Percentiles rank a stretch among this genome's conserved stretches.
These are phyloP conservation scores for Globisporangium acanthophoron DNA, from an alignment of 352 stramenopile species.

Conservation along the genomic window DNA sequence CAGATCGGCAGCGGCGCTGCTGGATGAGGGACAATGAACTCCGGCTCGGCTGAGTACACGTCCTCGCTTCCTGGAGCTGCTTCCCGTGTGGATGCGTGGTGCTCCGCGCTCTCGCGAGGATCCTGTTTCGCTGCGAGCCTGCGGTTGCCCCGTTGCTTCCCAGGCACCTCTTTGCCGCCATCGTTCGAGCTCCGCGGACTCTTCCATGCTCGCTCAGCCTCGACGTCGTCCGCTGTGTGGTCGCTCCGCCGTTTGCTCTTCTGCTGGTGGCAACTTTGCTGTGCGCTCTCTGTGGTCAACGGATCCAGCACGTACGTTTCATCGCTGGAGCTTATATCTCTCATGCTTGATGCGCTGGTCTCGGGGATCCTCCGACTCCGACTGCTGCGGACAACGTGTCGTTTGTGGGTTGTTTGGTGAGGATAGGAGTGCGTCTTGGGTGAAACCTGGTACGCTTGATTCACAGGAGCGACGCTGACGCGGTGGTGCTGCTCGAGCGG, in stretches of 20 bases:
- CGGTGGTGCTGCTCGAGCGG: conserved; percentile 5
- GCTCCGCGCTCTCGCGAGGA: not conserved
- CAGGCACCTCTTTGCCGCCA: not conserved
- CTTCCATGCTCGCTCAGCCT: conserved; percentile 6
- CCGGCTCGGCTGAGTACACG: not conserved
- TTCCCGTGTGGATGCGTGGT: not conserved
- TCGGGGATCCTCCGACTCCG: conserved; percentile 6
- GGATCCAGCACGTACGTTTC: not conserved
- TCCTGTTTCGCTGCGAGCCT: not conserved
- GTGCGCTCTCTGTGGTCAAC: not conserved
- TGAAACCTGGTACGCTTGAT: conserved; percentile 3
- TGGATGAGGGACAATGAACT: not conserved
- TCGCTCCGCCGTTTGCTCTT: conserved; percentile 14
- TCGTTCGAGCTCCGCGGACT: conserved; percentile 8
- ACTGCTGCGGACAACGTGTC: not conserved
- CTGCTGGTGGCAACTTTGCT: not conserved
- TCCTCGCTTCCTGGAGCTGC: not conserved
- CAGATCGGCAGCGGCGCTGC: conserved; percentile 1
- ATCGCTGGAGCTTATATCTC: not conserved
- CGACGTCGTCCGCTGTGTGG: not conserved
- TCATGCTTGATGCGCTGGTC: not conserved
- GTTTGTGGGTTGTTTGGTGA: not conserved
- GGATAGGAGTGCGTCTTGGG: conserved; percentile 3
- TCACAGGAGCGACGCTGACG: conserved; percentile 4
- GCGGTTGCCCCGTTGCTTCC: not conserved